Conservation (phyloP, 305 asterid species). For the Fraxinus sp. region DNA sequence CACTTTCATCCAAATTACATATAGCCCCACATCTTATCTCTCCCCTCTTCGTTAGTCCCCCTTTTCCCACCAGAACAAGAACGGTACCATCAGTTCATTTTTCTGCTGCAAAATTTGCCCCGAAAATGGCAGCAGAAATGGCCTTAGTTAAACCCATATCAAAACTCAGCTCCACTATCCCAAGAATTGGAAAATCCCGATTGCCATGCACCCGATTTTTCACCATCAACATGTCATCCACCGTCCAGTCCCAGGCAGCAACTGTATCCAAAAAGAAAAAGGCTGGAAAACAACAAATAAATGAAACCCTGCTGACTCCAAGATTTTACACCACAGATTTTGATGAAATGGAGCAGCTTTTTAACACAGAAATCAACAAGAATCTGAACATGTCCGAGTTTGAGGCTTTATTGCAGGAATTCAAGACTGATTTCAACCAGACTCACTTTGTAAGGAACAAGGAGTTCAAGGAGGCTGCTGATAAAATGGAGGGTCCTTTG, state of each 20-base stretch:
- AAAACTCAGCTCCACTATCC: constrained; percentile 43
- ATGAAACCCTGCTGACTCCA: constrained; percentile 78
- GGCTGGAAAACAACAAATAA: constrained; percentile 50
- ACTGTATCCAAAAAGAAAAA: constrained; percentile 41
- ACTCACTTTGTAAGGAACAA: constrained; percentile 82
- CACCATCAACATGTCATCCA: constrained; percentile 55
- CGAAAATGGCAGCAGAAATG: constrained; percentile 67
- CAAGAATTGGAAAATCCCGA: constrained; percentile 38
- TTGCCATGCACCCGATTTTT: constrained; percentile 26
- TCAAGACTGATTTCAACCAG: constrained; percentile 93
- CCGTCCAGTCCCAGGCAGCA: constrained; percentile 41
- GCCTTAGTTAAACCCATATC: constrained; percentile 64
- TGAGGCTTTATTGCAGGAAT: constrained; percentile 76
- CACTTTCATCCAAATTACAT: constrained; percentile 28
- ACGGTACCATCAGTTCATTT: background rate
- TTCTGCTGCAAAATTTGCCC: background rate
- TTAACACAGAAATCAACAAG: constrained; percentile 90
- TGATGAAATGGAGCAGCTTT: constrained; percentile 93
- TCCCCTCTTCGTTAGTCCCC: background rate
- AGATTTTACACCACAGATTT: constrained; percentile 94
- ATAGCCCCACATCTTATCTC: constrained; percentile 4
- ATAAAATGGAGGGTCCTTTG: constrained; percentile 75
- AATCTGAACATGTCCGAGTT: constrained; percentile 74
- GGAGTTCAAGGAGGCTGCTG: constrained; percentile 95
- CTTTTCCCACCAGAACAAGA: background rate